These are phyloP conservation scores for Carex pumila DNA, from an alignment of 176 grass and related monocot species.

Conservation along the genomic window DNA sequence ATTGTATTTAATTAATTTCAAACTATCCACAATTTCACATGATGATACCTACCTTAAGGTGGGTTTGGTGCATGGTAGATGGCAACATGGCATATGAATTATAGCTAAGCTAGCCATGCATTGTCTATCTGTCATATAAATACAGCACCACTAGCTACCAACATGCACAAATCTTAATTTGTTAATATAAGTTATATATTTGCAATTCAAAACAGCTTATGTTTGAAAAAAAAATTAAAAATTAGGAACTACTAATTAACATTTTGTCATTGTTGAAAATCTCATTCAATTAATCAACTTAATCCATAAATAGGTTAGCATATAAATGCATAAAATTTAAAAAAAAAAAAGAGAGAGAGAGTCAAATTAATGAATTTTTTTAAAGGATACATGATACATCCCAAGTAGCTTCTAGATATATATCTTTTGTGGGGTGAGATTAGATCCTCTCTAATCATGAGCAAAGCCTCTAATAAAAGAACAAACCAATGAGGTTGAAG, in stretches of 20 bases:
- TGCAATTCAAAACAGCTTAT: background rate
- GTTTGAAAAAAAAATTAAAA: background rate
- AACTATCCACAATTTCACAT: conserved; percentile 10
- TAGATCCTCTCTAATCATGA: conserved; percentile 32
- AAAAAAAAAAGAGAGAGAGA: too few species aligned
- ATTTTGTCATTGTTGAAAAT: too few species aligned
- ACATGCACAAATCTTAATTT: too few species aligned
- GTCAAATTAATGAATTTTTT: background rate
- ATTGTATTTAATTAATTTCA: conserved; percentile 11
- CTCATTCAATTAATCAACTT: too few species aligned
- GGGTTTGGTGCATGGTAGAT: conserved; percentile 27
- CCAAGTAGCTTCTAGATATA: background rate
- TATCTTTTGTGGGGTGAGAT: conserved; percentile 5
- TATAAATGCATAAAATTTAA: too few species aligned
- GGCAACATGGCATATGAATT: conserved; percentile 11
- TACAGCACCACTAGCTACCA: too few species aligned
- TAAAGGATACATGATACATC: background rate
- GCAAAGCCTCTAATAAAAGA: conserved; percentile 1
- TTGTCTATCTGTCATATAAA: background rate
- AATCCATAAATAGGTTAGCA: too few species aligned
- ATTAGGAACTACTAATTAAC: too few species aligned
- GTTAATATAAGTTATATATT: background rate
- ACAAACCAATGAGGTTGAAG: conserved; percentile 31
- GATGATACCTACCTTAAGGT: conserved; percentile 27
- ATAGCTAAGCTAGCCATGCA: background rate